These are phyloP conservation scores for Pisolithus marmoratus DNA, from an alignment of 768 basidiomycete genomes.

Conservation along the genomic window DNA sequence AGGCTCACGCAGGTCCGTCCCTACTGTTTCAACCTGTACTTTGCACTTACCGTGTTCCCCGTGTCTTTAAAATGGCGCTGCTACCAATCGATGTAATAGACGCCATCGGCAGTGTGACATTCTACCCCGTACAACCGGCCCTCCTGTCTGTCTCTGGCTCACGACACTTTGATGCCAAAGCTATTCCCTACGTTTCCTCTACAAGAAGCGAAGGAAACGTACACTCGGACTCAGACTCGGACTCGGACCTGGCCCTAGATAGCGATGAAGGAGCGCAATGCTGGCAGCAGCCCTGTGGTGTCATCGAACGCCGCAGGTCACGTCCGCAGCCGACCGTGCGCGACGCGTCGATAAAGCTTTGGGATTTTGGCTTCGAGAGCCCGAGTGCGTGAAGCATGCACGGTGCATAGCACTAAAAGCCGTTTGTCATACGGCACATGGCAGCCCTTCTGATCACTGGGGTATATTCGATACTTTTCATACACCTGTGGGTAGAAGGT, in stretches of 20 bases:
- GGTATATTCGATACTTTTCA: too few relatives aligned
- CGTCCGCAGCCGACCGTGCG: constrained; percentile 13
- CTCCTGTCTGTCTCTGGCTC: constrained; percentile 73
- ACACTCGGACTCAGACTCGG: constrained; percentile 3
- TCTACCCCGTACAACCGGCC: constrained; percentile 59
- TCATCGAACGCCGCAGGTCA: constrained; percentile 6
- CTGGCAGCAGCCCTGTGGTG: not conserved
- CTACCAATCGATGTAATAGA: constrained; percentile 39
- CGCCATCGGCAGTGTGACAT: constrained; percentile 63
- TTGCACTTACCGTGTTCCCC: not conserved
- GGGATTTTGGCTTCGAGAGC: constrained; percentile 11
- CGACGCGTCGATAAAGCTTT: constrained; percentile 25
- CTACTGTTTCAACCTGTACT: too few relatives aligned
- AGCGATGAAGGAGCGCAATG: not conserved
- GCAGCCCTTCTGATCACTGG: too few relatives aligned
- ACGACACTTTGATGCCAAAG: constrained; percentile 48
- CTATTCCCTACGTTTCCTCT: not conserved
- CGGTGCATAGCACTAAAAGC: too few relatives aligned
- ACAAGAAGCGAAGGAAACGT: not conserved
- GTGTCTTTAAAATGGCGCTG: not conserved
- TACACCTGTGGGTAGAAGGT: too few relatives aligned
- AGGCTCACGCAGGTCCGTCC: constrained; percentile 53
- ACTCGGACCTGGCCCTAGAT: not conserved
- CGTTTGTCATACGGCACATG: too few relatives aligned
- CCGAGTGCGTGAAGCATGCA: too few relatives aligned